Base-by-base conservation (phyloP, 106 monocot species). In the Platanthera zijinensis region DNA sequence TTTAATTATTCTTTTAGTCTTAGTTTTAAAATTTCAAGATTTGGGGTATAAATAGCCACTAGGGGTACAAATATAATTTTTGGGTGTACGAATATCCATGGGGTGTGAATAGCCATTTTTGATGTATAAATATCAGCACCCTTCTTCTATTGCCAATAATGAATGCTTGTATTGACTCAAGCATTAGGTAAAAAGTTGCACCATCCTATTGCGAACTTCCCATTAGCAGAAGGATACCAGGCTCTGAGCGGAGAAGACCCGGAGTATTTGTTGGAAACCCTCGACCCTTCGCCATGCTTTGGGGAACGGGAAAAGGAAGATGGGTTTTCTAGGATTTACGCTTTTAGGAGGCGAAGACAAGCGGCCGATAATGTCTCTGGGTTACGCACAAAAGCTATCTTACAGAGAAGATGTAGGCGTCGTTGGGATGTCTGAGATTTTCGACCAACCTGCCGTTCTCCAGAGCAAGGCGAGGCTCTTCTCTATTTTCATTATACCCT, bases 341-440 rank as follows among this genome's bases (percentile, higher is more conserved):
- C 30, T 66, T 30, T 30, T 11, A 11, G 30, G 28, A 10, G 66
- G 66, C 66, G 66, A 66, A 30, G 66, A 32, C 1, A 30, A 70
- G 70, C 70, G 17, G 7, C 14, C 47, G 15, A 15, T 17, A 72
- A 99, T 99, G 99, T 92, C 99, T 81, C 68, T 99, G 77, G 99
- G 94, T 8, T 99, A 99, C 53, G 99, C 94, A 8, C 79, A 94
- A 88, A 99, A 99, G 90, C 84, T 94, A 9, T 99, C 99, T 5
- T 94, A 94, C 79, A 80, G 83, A 75, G 99, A 99, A 73, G 99
- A 99, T 81, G 91, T 99, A 69, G 99, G 99, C 4, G 84, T 83
- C 14, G 97, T 99, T 53, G 97, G 97, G 63, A 87, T 99, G 94
- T 81, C 94, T 15, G 99, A 99, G 90, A 76, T 99, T 54, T 99